Evolutionary conservation across 768 basidiomycete species (phyloP).

Genomic region (Pleurotus djamor): DNA sequence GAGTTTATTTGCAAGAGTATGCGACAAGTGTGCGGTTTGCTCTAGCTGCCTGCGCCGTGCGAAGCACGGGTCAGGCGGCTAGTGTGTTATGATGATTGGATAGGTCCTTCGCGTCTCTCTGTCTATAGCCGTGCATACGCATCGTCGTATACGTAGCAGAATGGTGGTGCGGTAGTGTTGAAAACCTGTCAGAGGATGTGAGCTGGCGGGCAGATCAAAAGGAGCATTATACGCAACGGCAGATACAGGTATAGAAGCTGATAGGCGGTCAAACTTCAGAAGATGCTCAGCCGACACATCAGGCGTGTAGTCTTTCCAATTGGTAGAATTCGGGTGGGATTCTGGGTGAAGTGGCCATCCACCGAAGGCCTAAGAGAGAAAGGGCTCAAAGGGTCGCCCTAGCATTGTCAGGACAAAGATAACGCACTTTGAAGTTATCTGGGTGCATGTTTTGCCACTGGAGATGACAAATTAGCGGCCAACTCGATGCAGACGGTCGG

Average conservation of each 20-base stretch:
- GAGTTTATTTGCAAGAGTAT: no score
- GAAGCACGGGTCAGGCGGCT: no score
- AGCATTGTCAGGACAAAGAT: background rate
- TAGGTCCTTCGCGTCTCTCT: background rate
- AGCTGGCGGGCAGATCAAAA: no score
- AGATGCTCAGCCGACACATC: background rate
- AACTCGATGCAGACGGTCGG: background rate
- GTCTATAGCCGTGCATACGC: background rate
- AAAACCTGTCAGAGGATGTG: constrained; percentile 3
- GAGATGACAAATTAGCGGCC: background rate
- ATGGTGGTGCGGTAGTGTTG: constrained; percentile 8
- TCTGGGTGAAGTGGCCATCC: constrained; percentile 4
- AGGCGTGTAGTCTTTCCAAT: constrained; percentile 1
- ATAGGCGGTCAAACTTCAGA: constrained; percentile 9
- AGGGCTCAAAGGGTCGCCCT: background rate
- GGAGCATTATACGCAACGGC: background rate
- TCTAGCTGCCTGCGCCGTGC: no score
- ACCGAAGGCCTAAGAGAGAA: constrained; percentile 6
- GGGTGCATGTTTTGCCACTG: constrained; percentile 13
- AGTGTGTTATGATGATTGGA: background rate
- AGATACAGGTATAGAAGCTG: background rate
- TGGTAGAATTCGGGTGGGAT: constrained; percentile 1
- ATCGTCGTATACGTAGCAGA: constrained; percentile 11
- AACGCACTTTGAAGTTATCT: constrained; percentile 10
- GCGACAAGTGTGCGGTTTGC: no score